These are phyloP conservation scores for Syzygium aromaticum DNA, from an alignment of 345 rosid genomes.

Conservation along the genomic window DNA sequence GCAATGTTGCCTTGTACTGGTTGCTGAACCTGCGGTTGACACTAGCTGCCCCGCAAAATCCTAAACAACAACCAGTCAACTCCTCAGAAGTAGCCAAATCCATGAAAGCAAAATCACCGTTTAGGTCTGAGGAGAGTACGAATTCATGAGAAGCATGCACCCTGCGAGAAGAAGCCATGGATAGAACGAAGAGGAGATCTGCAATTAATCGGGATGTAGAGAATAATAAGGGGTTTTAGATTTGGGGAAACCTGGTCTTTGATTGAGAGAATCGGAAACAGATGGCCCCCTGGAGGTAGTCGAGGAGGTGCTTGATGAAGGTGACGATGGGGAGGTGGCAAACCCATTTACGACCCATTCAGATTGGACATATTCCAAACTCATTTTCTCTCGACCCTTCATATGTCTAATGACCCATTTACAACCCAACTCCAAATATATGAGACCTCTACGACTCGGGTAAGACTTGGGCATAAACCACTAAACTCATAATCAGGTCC, in stretches of 20 bases:
- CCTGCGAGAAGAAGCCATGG: slow-evolving; percentile 25
- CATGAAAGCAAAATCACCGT: neutral
- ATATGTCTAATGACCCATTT: too few relatives aligned
- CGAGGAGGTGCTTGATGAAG: too few relatives aligned
- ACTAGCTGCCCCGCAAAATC: slow-evolving; percentile 7
- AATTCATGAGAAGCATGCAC: slow-evolving; percentile 30
- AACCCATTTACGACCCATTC: too few relatives aligned
- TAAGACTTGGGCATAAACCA: too few relatives aligned
- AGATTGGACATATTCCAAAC: too few relatives aligned
- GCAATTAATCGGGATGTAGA: neutral
- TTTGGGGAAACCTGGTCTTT: too few relatives aligned
- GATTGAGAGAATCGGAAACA: neutral
- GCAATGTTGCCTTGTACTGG: slow-evolving; percentile 33
- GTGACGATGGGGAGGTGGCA: too few relatives aligned
- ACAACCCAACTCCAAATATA: too few relatives aligned
- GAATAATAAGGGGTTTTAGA: neutral
- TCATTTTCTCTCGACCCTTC: too few relatives aligned
- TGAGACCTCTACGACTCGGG: too few relatives aligned
- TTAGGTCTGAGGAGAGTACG: slow-evolving; percentile 10
- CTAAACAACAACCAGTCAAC: too few relatives aligned
- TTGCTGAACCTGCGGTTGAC: slow-evolving; percentile 31
- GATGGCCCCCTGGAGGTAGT: neutral
- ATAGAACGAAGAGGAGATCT: neutral
- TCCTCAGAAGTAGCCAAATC: neutral
- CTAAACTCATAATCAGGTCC: too few relatives aligned